These are phyloP conservation scores for Biancaea sappan DNA, from an alignment of 306 rosid species.

Conservation along the genomic window DNA sequence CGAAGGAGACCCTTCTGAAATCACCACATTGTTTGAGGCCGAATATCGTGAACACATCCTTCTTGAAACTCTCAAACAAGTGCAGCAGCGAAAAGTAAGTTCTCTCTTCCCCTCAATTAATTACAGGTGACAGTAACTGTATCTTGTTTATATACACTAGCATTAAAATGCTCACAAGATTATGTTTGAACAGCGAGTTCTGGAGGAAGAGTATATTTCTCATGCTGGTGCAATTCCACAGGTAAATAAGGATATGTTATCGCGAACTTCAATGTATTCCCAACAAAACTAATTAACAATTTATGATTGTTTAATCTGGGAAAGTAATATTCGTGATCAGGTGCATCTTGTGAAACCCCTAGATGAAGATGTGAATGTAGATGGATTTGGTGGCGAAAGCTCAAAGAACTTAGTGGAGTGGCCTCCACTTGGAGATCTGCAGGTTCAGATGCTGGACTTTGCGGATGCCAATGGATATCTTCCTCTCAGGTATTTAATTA, in stretches of 20 bases:
- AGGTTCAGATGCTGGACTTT: constrained; percentile 45
- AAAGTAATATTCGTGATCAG: constrained; percentile 22
- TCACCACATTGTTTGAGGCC: constrained; percentile 50
- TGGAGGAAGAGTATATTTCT: constrained; percentile 42
- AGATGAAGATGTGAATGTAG: constrained; percentile 33
- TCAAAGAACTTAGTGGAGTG: constrained; percentile 43
- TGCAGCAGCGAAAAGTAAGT: constrained; percentile 50
- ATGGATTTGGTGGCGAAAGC: constrained; percentile 33
- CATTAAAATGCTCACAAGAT: neutral
- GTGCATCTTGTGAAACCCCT: constrained; percentile 32
- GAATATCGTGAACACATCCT: constrained; percentile 54
- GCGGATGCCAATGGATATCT: constrained; percentile 44
- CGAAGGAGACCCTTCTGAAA: constrained; percentile 65
- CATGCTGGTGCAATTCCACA: constrained; percentile 32
- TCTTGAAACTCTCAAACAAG: constrained; percentile 50
- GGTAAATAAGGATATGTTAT: constrained; percentile 34
- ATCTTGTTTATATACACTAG: too few species aligned
- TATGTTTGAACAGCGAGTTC: constrained; percentile 38
- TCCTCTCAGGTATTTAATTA: constrained; percentile 42
- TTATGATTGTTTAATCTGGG: neutral
- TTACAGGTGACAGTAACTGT: neutral
- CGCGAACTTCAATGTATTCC: too few species aligned
- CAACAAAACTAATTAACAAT: neutral
- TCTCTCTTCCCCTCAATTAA: neutral
- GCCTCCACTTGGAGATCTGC: constrained; percentile 47